Percentiles rank a stretch among this genome's conserved stretches.
Evolutionary conservation across 805 yeast species (phyloP).

Genomic region (Yamadazyma sp.): DNA sequence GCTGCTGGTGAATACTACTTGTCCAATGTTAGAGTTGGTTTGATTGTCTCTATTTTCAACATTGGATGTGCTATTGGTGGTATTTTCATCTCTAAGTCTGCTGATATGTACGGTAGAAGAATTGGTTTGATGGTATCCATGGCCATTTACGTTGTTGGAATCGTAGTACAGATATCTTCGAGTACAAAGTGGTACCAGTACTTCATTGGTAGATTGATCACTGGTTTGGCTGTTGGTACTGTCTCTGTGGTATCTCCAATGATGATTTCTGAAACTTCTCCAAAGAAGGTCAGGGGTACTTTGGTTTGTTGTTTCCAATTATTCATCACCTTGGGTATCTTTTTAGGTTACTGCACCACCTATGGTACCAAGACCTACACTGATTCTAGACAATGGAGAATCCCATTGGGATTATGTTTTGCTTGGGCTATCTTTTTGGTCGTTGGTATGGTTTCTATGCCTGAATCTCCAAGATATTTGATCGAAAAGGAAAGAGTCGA

Average conservation of each 20-base stretch:
- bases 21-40: constrained; percentile 50
- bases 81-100: constrained; percentile 53
- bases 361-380: constrained; percentile 53
- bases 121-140: constrained; percentile 52
- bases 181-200: constrained; percentile 58
- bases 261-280: constrained; percentile 68
- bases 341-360: constrained; percentile 66
- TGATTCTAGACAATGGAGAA: constrained; percentile 64
- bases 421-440: constrained; percentile 54
- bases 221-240: constrained; percentile 74
- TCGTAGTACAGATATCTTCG: constrained; percentile 60
- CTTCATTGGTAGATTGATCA: constrained; percentile 59
- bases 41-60: constrained; percentile 58
- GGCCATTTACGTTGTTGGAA: constrained; percentile 60
- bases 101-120: constrained; percentile 63
- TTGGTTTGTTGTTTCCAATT: constrained; percentile 69
- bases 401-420: constrained; percentile 58
- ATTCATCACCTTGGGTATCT: constrained; percentile 69
- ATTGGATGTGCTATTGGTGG: constrained; percentile 77
- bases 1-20: constrained; percentile 42
- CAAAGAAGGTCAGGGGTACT: constrained; percentile 69
- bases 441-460: constrained; percentile 56
- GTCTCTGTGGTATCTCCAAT: constrained; percentile 68
- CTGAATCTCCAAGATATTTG: constrained; percentile 70
- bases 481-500: constrained; percentile 49